Conservation (phyloP, 2,329 filamentous ascomycete species). For the Chaetomiaceae sp. region DNA sequence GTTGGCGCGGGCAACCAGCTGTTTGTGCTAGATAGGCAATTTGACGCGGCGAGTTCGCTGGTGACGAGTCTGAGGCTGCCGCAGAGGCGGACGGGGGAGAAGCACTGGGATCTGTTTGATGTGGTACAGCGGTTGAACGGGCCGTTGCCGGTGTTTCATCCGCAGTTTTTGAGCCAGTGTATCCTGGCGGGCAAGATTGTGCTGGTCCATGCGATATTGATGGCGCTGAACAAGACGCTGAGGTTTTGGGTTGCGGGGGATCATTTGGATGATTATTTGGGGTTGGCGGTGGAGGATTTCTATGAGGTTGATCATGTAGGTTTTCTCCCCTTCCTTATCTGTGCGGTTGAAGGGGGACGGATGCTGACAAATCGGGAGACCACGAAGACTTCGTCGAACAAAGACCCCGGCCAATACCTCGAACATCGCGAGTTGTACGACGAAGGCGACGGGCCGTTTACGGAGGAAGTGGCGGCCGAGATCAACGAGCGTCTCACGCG, state of each 20-base stretch:
- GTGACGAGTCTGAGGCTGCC: slow-evolving; percentile 49
- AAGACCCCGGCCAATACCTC: slow-evolving; percentile 37
- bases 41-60: slow-evolving; percentile 59
- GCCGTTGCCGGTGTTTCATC: slow-evolving; percentile 84
- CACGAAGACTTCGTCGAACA: slow-evolving; percentile 25
- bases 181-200: slow-evolving; percentile 73
- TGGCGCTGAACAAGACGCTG: slow-evolving; percentile 67
- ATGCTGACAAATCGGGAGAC: slow-evolving; percentile 3
- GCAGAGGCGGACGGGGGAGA: slow-evolving; percentile 40
- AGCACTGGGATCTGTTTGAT: slow-evolving; percentile 68
- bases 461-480: slow-evolving; percentile 62
- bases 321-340: slow-evolving; percentile 2
- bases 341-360: not conserved
- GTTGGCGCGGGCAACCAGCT: slow-evolving; percentile 89
- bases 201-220: slow-evolving; percentile 68
- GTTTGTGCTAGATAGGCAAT: slow-evolving; percentile 75
- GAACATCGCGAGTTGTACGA: slow-evolving; percentile 36
- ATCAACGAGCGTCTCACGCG: slow-evolving; percentile 75
- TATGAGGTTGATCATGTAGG: slow-evolving; percentile 40
- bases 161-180: slow-evolving; percentile 82
- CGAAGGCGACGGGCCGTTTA: slow-evolving; percentile 60
- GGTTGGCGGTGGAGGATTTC: slow-evolving; percentile 58
- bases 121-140: slow-evolving; percentile 81
- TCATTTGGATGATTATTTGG: slow-evolving; percentile 70
- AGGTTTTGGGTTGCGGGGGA: slow-evolving; percentile 84